phyloP scores from a whole-genome alignment of 192 early-diverging fungal species.

The Linnemannia hyalina region DNA sequence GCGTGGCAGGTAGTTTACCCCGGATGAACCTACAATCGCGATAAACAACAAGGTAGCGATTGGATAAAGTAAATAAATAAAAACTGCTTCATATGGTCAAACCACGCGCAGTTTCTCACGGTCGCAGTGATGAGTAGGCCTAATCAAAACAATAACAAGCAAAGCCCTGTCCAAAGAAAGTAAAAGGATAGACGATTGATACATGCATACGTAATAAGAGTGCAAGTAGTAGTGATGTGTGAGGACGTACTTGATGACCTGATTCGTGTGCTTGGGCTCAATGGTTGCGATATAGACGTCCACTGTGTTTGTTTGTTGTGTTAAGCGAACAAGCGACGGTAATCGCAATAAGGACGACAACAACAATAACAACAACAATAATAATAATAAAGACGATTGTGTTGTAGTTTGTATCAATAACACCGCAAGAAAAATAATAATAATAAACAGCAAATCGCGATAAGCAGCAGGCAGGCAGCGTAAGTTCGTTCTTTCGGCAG shows the following conservation, averaged over 20 bases:
- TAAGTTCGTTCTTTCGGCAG: not conserved
- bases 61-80: not conserved
- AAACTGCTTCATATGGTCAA: not conserved
- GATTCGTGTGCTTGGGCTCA: slow-evolving; percentile 42
- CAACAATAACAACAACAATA: not conserved
- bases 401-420: not conserved
- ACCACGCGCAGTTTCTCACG: not conserved
- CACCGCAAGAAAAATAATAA: not conserved
- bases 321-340: too few relatives aligned
- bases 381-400: not conserved
- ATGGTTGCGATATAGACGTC: slow-evolving; percentile 45
- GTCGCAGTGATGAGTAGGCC: too few relatives aligned
- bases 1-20: slow-evolving; percentile 52
- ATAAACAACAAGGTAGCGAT: not conserved
- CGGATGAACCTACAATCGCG: slow-evolving; percentile 61
- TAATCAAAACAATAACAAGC: too few relatives aligned
- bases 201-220: too few relatives aligned
- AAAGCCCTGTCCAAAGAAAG: too few relatives aligned
- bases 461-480: not conserved
- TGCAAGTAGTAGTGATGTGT: not conserved
- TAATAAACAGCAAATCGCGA: not conserved
- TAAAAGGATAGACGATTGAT: too few relatives aligned
- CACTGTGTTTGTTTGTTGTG: slow-evolving; percentile 8
- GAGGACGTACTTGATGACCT: slow-evolving; percentile 39
- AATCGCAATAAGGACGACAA: not conserved